A percentile compares a stretch with the other conserved stretches of the same genome.
Conservation (phyloP, 2,329 filamentous ascomycete species). For the Cladosporium sp. region DNA sequence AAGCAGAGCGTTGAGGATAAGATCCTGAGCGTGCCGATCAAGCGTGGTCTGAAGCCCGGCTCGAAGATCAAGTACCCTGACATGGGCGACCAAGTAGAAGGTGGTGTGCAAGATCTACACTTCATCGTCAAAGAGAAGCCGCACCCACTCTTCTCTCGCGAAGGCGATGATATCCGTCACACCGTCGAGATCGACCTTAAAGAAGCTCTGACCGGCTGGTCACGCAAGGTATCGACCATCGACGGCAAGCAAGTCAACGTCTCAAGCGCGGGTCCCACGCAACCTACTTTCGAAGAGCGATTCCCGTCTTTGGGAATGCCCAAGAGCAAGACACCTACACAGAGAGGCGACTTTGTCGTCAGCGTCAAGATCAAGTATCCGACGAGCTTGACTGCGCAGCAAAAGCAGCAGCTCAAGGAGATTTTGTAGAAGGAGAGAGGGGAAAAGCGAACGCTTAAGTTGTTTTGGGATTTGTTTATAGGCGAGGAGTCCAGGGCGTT, state of each 20-base stretch:
- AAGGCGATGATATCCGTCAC: conserved; percentile 82
- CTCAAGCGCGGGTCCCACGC: conserved; percentile 79
- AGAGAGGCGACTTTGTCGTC: conserved; percentile 85
- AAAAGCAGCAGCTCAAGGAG: conserved; percentile 79
- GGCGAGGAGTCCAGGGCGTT: conserved; percentile 18
- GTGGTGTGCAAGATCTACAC: conserved; percentile 90
- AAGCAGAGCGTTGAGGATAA: conserved; percentile 86
- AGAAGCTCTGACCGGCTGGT: conserved; percentile 93
- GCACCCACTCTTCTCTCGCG: conserved; percentile 79
- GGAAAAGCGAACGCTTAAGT: neutral
- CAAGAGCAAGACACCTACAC: conserved; percentile 80
- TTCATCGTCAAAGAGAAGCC: conserved; percentile 95
- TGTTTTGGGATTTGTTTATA: neutral
- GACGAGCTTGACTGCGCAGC: conserved; percentile 68
- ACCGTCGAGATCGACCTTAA: conserved; percentile 82
- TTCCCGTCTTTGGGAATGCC: conserved; percentile 94
- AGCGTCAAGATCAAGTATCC: conserved; percentile 94
- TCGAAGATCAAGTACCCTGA: conserved; percentile 98
- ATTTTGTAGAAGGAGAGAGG: conserved; percentile 57
- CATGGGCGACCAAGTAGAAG: conserved; percentile 96
- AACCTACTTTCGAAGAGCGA: conserved; percentile 75
- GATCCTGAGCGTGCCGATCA: conserved; percentile 92
- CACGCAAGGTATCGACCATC: conserved; percentile 85
- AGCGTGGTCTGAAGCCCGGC: conserved; percentile 90
- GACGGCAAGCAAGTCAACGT: conserved; percentile 83